Conservation (phyloP, 2,329 filamentous ascomycete genomes). For the Immersiporthe knoxdaviesiana region DNA sequence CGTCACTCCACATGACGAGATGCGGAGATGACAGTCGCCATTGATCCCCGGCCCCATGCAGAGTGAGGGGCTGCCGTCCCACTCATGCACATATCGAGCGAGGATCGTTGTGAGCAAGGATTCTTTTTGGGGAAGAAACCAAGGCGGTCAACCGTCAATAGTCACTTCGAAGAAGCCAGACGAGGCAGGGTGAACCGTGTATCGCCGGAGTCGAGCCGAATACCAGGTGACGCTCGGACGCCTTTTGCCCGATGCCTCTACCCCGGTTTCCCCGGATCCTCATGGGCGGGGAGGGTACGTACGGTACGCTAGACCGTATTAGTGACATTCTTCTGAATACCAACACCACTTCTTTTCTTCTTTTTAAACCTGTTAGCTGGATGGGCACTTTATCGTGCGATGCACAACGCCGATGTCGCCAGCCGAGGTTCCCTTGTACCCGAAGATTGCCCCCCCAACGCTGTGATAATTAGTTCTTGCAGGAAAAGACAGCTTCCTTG, state of each 20-base stretch:
- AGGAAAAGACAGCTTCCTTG: background rate
- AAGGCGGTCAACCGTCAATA: constrained; percentile 3
- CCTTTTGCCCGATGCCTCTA: constrained; percentile 13
- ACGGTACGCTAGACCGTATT: background rate
- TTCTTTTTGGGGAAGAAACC: background rate
- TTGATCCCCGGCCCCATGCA: background rate
- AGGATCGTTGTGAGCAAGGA: background rate
- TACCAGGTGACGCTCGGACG: constrained; percentile 10
- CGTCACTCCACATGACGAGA: constrained; percentile 1
- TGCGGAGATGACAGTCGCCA: constrained; percentile 20
- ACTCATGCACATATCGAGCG: background rate
- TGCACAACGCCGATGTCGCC: background rate
- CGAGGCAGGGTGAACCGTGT: constrained; percentile 1
- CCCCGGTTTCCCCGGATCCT: background rate
- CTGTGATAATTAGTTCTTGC: no score
- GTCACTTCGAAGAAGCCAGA: background rate
- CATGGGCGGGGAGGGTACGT: background rate
- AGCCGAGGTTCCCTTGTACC: background rate
- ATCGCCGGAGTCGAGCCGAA: background rate
- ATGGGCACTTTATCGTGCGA: background rate
- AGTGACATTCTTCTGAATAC: background rate
- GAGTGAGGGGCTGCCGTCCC: background rate
- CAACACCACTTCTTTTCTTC: background rate
- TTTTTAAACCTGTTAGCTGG: background rate
- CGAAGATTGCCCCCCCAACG: background rate